Conservation (phyloP, 768 basidiomycete genomes). For the Amanita rimosa region DNA sequence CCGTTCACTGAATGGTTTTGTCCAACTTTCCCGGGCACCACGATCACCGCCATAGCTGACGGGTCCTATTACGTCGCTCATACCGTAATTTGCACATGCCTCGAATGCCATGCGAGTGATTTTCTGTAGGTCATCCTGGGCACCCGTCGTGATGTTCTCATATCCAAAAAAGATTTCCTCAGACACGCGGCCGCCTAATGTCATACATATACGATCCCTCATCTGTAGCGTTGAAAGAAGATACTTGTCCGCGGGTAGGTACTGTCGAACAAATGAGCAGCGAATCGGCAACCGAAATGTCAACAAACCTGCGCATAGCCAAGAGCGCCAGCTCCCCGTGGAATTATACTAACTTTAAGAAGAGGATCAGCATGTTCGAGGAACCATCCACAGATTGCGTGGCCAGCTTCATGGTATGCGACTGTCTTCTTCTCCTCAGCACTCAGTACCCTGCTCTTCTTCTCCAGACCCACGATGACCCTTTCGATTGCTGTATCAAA, state of each 20-base stretch:
- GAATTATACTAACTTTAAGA: slow-evolving; percentile 97
- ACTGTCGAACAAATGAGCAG: slow-evolving; percentile 31
- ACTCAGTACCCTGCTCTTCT: slow-evolving; percentile 89
- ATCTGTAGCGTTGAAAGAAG: slow-evolving; percentile 93
- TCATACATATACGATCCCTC: slow-evolving; percentile 95
- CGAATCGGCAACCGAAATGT: background rate
- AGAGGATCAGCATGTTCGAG: slow-evolving; percentile 94
- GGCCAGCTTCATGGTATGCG: slow-evolving; percentile 98
- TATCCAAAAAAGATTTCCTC: slow-evolving; percentile 96
- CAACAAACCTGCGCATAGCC: slow-evolving; percentile 82
- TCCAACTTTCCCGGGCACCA: slow-evolving; percentile 78
- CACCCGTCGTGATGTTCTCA: slow-evolving; percentile 93
- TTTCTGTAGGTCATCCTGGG: slow-evolving; percentile 96
- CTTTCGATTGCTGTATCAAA: slow-evolving; percentile 98
- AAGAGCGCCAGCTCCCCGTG: slow-evolving; percentile 88
- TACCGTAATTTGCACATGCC: slow-evolving; percentile 91
- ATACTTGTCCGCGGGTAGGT: slow-evolving; percentile 92
- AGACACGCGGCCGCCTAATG: slow-evolving; percentile 92
- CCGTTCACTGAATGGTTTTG: slow-evolving; percentile 97
- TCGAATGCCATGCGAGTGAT: slow-evolving; percentile 98
- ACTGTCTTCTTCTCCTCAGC: slow-evolving; percentile 97
- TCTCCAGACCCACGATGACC: slow-evolving; percentile 93
- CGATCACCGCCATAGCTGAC: slow-evolving; percentile 92
- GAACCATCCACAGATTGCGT: slow-evolving; percentile 98
- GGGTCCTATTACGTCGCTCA: slow-evolving; percentile 91